Evolutionary conservation across 2,329 filamentous ascomycete species (phyloP).

Genomic region (Alternaria gansuensis): DNA sequence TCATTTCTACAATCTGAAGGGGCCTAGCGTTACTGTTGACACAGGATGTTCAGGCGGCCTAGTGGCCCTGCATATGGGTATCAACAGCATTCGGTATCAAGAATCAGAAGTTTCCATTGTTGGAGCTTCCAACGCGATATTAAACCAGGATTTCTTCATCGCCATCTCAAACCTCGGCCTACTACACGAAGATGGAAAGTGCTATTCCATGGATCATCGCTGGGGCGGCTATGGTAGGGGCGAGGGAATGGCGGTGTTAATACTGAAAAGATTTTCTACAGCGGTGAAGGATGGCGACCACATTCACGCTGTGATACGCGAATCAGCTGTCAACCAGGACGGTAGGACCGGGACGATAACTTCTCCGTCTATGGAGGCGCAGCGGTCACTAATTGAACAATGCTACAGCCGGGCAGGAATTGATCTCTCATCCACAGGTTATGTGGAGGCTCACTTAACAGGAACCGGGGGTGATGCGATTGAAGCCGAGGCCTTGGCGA

Average conservation of each 20-base stretch:
- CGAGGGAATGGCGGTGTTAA: conserved; percentile 1
- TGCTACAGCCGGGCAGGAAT: conserved; percentile 9
- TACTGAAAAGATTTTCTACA: neutral
- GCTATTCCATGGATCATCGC: conserved; percentile 6
- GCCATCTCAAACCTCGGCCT: conserved; percentile 1
- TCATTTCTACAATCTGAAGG: conserved; percentile 8
- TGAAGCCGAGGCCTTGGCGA: conserved; percentile 18
- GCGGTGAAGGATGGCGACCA: neutral
- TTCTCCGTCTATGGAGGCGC: conserved; percentile 6
- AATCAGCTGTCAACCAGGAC: conserved; percentile 7
- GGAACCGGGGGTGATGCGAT: conserved; percentile 58
- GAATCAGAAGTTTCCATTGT: conserved; percentile 6
- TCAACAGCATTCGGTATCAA: conserved; percentile 4
- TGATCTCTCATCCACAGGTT: conserved; percentile 13
- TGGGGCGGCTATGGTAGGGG: conserved; percentile 6
- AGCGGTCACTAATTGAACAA: neutral
- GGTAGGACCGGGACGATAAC: conserved; percentile 4
- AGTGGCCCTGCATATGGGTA: conserved; percentile 5
- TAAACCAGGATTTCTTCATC: conserved; percentile 10
- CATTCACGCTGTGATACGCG: conserved; percentile 9
- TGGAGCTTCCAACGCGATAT: conserved; percentile 1
- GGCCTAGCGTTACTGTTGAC: conserved; percentile 3
- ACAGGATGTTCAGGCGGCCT: conserved; percentile 9
- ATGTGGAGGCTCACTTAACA: conserved; percentile 52
- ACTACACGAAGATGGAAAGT: conserved; percentile 4